A percentile compares a stretch with the other conserved stretches of the same genome.
These are phyloP conservation scores for Scleroderma citrinum DNA, from an alignment of 768 basidiomycete species.

Conservation along the genomic window DNA sequence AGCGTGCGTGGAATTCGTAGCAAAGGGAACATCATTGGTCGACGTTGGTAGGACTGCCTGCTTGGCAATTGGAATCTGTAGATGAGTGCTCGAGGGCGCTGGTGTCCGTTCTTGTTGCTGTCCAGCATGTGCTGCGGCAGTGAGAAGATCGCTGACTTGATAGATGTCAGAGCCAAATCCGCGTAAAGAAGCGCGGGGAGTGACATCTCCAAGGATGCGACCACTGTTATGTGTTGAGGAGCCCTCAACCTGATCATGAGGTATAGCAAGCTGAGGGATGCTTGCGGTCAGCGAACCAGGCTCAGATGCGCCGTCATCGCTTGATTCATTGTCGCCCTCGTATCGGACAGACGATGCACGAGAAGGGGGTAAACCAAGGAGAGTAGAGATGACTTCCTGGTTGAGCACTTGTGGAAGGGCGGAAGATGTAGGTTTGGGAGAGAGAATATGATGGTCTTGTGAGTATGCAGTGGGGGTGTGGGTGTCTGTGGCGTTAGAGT, in stretches of 20 bases:
- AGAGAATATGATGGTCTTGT: constrained; percentile 38
- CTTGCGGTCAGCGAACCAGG: constrained; percentile 38
- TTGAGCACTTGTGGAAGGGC: constrained; percentile 61
- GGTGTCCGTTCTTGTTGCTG: constrained; percentile 14
- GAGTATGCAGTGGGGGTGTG: constrained; percentile 16
- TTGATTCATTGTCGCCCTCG: constrained; percentile 54
- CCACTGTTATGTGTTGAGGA: constrained; percentile 9
- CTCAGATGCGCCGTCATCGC: constrained; percentile 30
- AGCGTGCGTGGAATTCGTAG: constrained; percentile 7
- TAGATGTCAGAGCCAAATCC: constrained; percentile 30
- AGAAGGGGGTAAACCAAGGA: constrained; percentile 49
- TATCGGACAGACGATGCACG: constrained; percentile 38
- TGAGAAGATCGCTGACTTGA: constrained; percentile 24
- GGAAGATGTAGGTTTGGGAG: constrained; percentile 50
- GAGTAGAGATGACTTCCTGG: constrained; percentile 60
- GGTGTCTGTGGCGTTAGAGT: constrained; percentile 8
- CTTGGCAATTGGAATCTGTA: constrained; percentile 1
- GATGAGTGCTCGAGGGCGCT: constrained; percentile 3
- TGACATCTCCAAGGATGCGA: constrained; percentile 44
- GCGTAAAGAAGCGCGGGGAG: constrained; percentile 47
- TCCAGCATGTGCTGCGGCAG: constrained; percentile 11
- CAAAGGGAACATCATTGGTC: not conserved
- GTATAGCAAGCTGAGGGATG: constrained; percentile 29
- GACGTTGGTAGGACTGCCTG: constrained; percentile 1
- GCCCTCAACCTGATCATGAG: constrained; percentile 13